A percentile compares a stretch with the other conserved stretches of the same genome.
Conservation (phyloP, 139 green algal species). For the Diplosphaera chodatii region DNA sequence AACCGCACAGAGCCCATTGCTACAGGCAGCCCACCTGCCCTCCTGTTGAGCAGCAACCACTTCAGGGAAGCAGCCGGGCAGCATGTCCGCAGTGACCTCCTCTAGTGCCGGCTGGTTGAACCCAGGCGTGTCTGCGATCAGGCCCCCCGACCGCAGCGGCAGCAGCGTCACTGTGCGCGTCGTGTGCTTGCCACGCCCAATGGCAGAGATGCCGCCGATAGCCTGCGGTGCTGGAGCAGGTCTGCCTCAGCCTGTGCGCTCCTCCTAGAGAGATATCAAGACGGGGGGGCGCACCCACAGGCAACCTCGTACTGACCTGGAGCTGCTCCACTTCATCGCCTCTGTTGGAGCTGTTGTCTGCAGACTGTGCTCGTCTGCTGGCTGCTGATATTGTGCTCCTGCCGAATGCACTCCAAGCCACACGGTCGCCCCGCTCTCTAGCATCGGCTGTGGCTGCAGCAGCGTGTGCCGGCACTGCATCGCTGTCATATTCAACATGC, state of each 20-base stretch:
- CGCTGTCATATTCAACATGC: too few species aligned
- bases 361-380: too few species aligned
- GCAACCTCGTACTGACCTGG: too few species aligned
- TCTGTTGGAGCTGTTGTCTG: too few species aligned
- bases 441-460: neutral
- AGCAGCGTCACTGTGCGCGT: slow-evolving; percentile 82
- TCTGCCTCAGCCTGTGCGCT: too few species aligned
- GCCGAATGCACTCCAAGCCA: neutral
- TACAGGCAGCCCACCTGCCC: neutral
- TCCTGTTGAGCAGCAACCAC: slow-evolving; percentile 1
- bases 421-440: neutral
- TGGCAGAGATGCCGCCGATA: slow-evolving; percentile 66
- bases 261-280: too few species aligned
- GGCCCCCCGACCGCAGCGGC: slow-evolving; percentile 53
- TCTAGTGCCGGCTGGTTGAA: slow-evolving; percentile 72
- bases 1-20: too few species aligned
- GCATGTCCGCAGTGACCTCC: neutral
- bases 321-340: too few species aligned
- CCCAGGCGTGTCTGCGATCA: slow-evolving; percentile 89
- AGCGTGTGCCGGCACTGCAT: neutral
- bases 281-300: too few species aligned
- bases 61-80: slow-evolving; percentile 22
- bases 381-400: neutral
- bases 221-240: too few species aligned
- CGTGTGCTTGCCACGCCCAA: slow-evolving; percentile 85